These are phyloP conservation scores for Penicillium sp. DNA, from an alignment of 2,329 filamentous ascomycete genomes.

Conservation along the genomic window DNA sequence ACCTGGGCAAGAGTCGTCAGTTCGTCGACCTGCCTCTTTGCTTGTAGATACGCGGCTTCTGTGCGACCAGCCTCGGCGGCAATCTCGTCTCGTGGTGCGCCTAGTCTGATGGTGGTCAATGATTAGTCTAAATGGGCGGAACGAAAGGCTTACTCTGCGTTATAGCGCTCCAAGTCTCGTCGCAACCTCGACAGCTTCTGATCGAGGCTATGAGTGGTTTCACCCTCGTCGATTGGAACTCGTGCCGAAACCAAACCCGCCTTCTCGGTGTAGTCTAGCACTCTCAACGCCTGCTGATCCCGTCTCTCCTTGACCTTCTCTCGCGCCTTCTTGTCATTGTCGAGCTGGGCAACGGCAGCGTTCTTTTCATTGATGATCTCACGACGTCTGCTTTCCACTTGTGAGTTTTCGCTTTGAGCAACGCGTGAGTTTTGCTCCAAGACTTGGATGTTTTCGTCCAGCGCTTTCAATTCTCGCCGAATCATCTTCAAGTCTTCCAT, in stretches of 20 bases:
- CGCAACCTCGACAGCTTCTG: constrained; percentile 50
- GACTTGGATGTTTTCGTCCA: constrained; percentile 34
- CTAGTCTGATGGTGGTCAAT: constrained; percentile 45
- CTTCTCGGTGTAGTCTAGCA: constrained; percentile 53
- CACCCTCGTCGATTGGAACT: constrained; percentile 59
- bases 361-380: constrained; percentile 61
- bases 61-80: constrained; percentile 44
- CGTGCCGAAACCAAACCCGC: constrained; percentile 55
- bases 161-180: constrained; percentile 56
- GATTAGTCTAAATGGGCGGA: background rate
- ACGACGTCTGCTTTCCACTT: constrained; percentile 48
- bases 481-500: constrained; percentile 35
- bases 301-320: constrained; percentile 46
- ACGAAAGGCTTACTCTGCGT: constrained; percentile 42
- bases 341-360: constrained; percentile 50
- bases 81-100: constrained; percentile 63
- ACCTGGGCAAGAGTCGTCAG: constrained; percentile 40
- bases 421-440: constrained; percentile 50
- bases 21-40: constrained; percentile 37
- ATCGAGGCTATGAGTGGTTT: constrained; percentile 54
- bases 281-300: constrained; percentile 45
- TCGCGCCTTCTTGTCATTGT: constrained; percentile 48
- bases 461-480: constrained; percentile 35
- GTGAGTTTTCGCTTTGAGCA: constrained; percentile 51
- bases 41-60: constrained; percentile 35